A percentile compares a stretch with the other conserved stretches of the same genome.
These are phyloP conservation scores for Ganoderma leucocontextum DNA, from an alignment of 1,284 basidiomycete species.

Conservation along the genomic window DNA sequence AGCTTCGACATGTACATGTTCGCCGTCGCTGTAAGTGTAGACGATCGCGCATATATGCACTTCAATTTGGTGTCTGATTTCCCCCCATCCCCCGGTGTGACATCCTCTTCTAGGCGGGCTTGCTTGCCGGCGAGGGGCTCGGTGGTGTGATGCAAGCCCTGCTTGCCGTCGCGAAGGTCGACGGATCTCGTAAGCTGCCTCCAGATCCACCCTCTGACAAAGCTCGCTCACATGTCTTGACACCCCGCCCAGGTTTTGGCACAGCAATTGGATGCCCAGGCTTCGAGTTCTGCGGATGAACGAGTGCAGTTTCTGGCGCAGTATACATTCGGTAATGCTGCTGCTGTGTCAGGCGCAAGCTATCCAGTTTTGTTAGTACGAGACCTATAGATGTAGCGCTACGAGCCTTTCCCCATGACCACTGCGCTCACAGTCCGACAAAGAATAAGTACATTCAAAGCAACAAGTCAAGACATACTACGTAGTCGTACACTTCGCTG, in stretches of 20 bases:
- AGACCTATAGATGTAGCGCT: neutral
- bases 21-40: conserved; percentile 49
- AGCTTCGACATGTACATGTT: conserved; percentile 69
- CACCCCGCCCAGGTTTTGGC: conserved; percentile 45
- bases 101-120: conserved; percentile 47
- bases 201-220: neutral
- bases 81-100: too few species aligned
- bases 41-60: neutral
- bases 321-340: neutral
- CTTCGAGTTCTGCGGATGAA: conserved; percentile 55
- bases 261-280: conserved; percentile 60
- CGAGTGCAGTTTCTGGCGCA: neutral
- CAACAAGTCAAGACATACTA: neutral
- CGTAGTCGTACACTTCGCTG: neutral
- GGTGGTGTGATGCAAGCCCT: conserved; percentile 74
- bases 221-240: neutral
- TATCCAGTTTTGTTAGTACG: neutral
- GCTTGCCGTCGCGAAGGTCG: conserved; percentile 57
- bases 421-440: too few species aligned
- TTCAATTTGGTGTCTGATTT: neutral
- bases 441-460: conserved; percentile 10
- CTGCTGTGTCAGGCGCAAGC: neutral
- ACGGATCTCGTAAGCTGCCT: conserved; percentile 51
- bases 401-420: neutral
- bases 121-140: conserved; percentile 75